These are phyloP conservation scores for Sphagnum fallax DNA, from an alignment of 228 moss, liverwort and hornwort genomes.

Conservation along the genomic window DNA sequence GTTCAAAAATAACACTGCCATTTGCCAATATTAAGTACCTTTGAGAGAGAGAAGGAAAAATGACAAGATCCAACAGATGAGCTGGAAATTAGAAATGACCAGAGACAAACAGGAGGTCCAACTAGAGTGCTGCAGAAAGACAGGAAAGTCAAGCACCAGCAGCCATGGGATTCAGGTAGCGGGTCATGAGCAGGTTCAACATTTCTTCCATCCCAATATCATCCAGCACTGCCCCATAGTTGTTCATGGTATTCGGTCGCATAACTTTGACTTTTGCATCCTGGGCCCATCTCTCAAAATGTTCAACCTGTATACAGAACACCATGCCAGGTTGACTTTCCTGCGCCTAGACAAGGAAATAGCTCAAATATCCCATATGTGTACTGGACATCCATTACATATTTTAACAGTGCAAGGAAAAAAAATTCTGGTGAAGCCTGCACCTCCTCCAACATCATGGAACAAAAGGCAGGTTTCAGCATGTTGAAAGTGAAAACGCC, in stretches of 20 bases:
- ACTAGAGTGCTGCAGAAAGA: slow-evolving; percentile 1
- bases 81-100: too few species aligned
- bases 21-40: slow-evolving; percentile 3
- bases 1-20: slow-evolving; percentile 78
- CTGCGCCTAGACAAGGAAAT: background rate
- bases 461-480: slow-evolving; percentile 90
- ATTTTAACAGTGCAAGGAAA: too few species aligned
- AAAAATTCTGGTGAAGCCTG: slow-evolving; percentile 3
- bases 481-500: slow-evolving; percentile 97
- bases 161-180: slow-evolving; percentile 88
- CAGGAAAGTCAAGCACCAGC: slow-evolving; percentile 33
- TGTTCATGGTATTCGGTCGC: slow-evolving; percentile 99
- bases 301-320: slow-evolving; percentile 57
- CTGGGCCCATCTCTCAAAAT: slow-evolving; percentile 96
- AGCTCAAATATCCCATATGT: background rate
- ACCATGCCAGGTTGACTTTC: background rate
- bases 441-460: slow-evolving; percentile 97
- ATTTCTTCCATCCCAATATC: slow-evolving; percentile 99
- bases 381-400: background rate
- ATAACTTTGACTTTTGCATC: slow-evolving; percentile 97
- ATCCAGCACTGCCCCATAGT: slow-evolving; percentile 96
- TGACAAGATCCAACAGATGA: background rate
- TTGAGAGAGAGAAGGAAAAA: slow-evolving; percentile 10
- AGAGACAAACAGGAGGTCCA: background rate
- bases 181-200: slow-evolving; percentile 88